Base-by-base conservation (phyloP, 768 basidiomycete species). In the Baorangia bicolor region DNA sequence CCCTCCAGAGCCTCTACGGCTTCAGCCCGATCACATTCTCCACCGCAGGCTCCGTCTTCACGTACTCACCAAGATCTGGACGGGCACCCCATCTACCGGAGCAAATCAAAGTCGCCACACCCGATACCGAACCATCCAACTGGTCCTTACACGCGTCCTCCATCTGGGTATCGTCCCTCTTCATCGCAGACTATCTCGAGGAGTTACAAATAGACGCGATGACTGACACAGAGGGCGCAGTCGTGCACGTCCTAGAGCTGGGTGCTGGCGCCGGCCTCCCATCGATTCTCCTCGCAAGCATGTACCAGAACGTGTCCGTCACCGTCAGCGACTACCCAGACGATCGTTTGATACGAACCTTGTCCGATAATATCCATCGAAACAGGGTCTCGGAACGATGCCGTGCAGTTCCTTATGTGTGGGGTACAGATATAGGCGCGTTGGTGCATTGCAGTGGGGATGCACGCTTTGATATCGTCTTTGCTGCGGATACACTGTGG, bases 401-500 rank as follows among this genome's bases (percentile, higher is more conserved):
- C 65, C 73, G 70, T 28, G 83, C 74, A 25, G 71, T 82, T 14
- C 77, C 88, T 1, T 82, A 85, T 62, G 82, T 78, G 9, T 91
- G 88, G 88, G 88, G 87, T 2, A 70, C 79, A 7, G 81, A 84
- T 60, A 62, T 75, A 0, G 42, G 53, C 7, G 47, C 72, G 12
- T 44, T 74, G 30, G 27, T 65, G 27, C 38, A n/a, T 14, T 2
- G 28, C 18, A 27, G 14, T n/a, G 37, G 20, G 9, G 68, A 64
- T 16, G 23, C 28, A 10, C 71, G 74, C 16, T 87, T 88, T 66
- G 88, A 92, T 62, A 56, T 88, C 38, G 72, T 92, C 31, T 57
- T 90, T 23, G 87, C 88, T 0, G 85, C 89, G 13, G 90, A 92
- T 64, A 90, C 88, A 30, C 71, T 92, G 2, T 92, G 89, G 90